Base-by-base conservation (phyloP, 805 yeast genomes). In the Saturnispora kantuleensis region DNA sequence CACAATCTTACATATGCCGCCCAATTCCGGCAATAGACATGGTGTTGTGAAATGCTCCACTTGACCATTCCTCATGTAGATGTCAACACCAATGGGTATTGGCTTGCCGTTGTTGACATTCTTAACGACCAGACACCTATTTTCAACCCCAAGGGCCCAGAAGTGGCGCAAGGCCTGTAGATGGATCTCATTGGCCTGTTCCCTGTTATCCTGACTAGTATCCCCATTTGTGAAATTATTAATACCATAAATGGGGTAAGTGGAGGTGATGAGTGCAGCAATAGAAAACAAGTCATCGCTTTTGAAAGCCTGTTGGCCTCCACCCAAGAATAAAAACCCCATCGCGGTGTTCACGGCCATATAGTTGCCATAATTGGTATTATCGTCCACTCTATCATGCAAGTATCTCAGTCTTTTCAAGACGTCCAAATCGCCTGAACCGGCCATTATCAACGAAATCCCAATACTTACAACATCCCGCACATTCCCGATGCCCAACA, bases 321-420 rank as follows among this genome's bases (percentile, higher is more conserved):
- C 93, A 0, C 96, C 96, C 32, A 93, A 60, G 57, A 90, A 89
- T 44, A 90, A 66, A 53, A 90, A 78, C 2, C 99, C 99, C 33
- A 93, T 62, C 0, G 95, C 84, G 68, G 85, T 73, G 54, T 84
- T 86, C 1, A 80, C 69, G 0, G 89, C 84, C 78, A 84, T 77
- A 55, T 76, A 84, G 47, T 78, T 76, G 0, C 95, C 93, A 59
- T 75, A 87, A 9, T 69, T 68, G 38, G 68, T 57, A 11, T 52
- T 47, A 11, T 54, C 54, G 30, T 57, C 60, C 0, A 75, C 71
- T 10, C 72, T 68, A 16, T 82, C 84, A 57, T 84, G 88, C 30
- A 86, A 63, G 21, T 73, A 71, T 47, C 95, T 70, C 36, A 86
- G 66, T 42, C 96, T 70, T 53, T 89, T 71, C 51, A 93, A 74